These are phyloP conservation scores for Sedum album DNA, from an alignment of 164 flowering plant species.

Conservation along the genomic window DNA sequence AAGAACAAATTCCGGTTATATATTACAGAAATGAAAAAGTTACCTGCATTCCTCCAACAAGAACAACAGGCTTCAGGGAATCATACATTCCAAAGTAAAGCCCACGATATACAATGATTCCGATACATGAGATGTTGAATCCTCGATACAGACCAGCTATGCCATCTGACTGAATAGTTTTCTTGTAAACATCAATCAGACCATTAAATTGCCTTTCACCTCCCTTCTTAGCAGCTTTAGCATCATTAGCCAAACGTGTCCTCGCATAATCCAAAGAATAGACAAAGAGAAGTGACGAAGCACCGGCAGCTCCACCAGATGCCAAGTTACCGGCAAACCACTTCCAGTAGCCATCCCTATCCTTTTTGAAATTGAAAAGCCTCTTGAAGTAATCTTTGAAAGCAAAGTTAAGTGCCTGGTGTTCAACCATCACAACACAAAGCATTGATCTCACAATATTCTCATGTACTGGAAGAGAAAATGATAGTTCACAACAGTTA, in stretches of 20 bases:
- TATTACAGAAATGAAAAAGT: neutral
- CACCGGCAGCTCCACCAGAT: neutral
- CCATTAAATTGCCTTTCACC: neutral
- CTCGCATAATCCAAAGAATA: neutral
- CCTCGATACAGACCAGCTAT: neutral
- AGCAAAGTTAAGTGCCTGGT: neutral
- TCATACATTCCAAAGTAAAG: neutral
- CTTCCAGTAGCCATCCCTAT: constrained; percentile 1
- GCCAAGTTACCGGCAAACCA: neutral
- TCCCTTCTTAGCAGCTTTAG: neutral
- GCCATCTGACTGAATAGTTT: neutral
- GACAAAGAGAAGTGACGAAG: neutral
- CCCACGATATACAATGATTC: neutral
- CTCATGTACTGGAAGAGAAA: neutral
- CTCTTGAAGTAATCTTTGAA: neutral
- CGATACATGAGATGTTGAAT: neutral
- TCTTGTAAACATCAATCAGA: neutral
- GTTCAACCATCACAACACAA: neutral
- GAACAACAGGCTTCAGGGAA: neutral
- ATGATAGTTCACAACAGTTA: neutral
- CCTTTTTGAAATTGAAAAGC: neutral
- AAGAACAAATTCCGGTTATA: neutral
- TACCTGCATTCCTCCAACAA: neutral
- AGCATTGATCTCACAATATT: neutral
- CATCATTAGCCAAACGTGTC: constrained; percentile 1